Evolutionary conservation across 179 eudicot species (phyloP), one percentile per base, ranked within the genome.

Genomic region (Amaranthus tricolor): DNA sequence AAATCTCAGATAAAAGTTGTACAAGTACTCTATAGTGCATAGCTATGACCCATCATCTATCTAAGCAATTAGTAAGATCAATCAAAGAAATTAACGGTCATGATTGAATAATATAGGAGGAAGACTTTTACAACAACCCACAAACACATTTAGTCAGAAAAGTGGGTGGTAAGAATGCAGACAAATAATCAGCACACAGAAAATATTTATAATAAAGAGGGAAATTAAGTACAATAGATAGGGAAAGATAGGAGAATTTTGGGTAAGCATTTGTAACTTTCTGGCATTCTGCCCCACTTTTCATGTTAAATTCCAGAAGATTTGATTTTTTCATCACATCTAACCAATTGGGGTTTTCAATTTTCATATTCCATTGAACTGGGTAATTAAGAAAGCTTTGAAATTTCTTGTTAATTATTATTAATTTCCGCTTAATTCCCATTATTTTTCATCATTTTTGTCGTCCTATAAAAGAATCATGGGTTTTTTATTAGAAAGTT

Each of bases 61-160:
- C 48, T 31, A 31, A 31, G 40, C 40, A 31, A 31, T 4, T 2
- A 31, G 40, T 31, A 31, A 31, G 40, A 20, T 62, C 63, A n/a
- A 62, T 54, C 12, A 14, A 62, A 2, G 19, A 53, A 54, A 31
- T 15, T 63, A 59, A 76, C 79, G 74, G 68, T 76, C 55, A 62
- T 62, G 48, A 77, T 77, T 53, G 7, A 44, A 47, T 17, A 6
- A 63, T 77, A 31, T 9, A 62, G 52, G 62, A 60, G 7, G 5
- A 70, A 47, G 50, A 70, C 75, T 71, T 31, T 71, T 5, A 76
- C 71, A 77, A 77, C 79, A 62, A 77, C 70, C 70, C 79, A 77
- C 75, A 53, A 43, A 76, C 56, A 31, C 44, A n/a, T 24, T 66
- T 78, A 71, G 82, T 79, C 82, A 69, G 44, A 24, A 55, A 62